Base-by-base conservation (phyloP, 345 rosid species). In the Aurinia saxatilis region DNA sequence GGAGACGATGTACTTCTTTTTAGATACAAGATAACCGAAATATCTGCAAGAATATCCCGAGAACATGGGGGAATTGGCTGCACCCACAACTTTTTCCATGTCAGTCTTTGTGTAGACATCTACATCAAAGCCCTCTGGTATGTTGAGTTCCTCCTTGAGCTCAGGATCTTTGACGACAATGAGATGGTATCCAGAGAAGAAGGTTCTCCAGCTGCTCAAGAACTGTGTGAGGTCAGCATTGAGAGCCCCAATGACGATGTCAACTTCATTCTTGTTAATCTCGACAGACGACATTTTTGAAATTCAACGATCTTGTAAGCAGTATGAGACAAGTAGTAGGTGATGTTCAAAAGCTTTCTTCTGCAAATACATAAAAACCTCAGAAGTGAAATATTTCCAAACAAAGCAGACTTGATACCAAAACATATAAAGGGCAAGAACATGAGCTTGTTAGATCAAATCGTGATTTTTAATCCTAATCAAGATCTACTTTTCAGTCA, bases 91-190 rank as follows among this genome's bases (percentile, higher is more conserved):
- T 34, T 15, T 56, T 10, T 89, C 95, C 57, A 92, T 89, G 64
- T 92, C 88, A 37, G 85, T 50, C 71, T 82, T 84, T 0, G 79
- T 74, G 68, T 87, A 92, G 70, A 92, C 68, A 67, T 78, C 77
- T 23, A 81, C 52, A 57, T 89, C 63, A 71, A 92, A 92, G 66
- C 99, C 99, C 62, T 78, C 80, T 5, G 99, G 99, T 44, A 90
- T 74, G 48, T 72, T 77, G 55, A 93, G 96, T 27, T 93, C 96
- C 35, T 80, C 88, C 67, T 81, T 85, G 64, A 93, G 89, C 73
- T 81, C 95, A 66, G 97, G 99, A 57, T 90, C 99, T 66, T 90
- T 80, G 65, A 93, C 96, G 60, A 93, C 79, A 66, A 90, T 87
- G 66, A 90, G 77, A 77, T 92, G 98, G 74, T 78, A 92, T 11